Percentiles rank a stretch among this genome's conserved stretches.
These are phyloP conservation scores for Coniella lustricola DNA, from an alignment of 2,329 filamentous ascomycete species.

Conservation along the genomic window DNA sequence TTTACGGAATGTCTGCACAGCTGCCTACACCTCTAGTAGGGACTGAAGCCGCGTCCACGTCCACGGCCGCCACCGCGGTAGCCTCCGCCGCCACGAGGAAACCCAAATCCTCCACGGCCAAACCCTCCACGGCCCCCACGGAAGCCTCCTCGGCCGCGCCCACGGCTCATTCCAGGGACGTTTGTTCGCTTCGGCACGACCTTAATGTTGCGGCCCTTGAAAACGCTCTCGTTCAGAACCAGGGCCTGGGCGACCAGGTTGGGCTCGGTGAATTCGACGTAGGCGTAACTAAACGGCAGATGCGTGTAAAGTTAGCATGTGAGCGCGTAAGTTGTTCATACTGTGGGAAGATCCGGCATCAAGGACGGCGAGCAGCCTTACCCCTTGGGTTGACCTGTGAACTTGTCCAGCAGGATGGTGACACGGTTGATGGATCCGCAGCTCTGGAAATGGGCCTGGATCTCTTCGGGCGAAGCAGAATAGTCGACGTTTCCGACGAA, in stretches of 20 bases:
- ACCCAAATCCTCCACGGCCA: conserved; percentile 43
- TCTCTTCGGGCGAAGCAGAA: conserved; percentile 91
- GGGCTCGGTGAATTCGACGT: conserved; percentile 52
- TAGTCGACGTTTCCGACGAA: conserved; percentile 99
- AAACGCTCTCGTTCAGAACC: conserved; percentile 92
- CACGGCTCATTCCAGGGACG: conserved; percentile 85
- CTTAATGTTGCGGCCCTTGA: conserved; percentile 93
- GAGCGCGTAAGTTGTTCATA: neutral
- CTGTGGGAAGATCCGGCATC: neutral
- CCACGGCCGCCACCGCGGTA: conserved; percentile 54
- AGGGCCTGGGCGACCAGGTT: conserved; percentile 33
- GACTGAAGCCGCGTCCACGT: conserved; percentile 53
- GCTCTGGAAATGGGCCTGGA: conserved; percentile 96
- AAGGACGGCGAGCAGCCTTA: conserved; percentile 37
- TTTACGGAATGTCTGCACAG: no score
- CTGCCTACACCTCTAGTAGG: conserved; percentile 43
- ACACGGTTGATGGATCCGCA: conserved; percentile 97
- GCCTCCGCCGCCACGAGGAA: conserved; percentile 34
- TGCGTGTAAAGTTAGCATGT: conserved; percentile 12
- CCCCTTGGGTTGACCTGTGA: conserved; percentile 99
- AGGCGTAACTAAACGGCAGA: conserved; percentile 70
- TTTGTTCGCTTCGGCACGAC: conserved; percentile 94
- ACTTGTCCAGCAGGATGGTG: conserved; percentile 95
- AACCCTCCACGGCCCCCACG: conserved; percentile 47
- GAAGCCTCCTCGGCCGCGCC: conserved; percentile 50